A percentile compares a stretch with the other conserved stretches of the same genome.
phyloP scores from a whole-genome alignment of 2,329 filamentous ascomycete species.

The Fusarium mundagurra region DNA sequence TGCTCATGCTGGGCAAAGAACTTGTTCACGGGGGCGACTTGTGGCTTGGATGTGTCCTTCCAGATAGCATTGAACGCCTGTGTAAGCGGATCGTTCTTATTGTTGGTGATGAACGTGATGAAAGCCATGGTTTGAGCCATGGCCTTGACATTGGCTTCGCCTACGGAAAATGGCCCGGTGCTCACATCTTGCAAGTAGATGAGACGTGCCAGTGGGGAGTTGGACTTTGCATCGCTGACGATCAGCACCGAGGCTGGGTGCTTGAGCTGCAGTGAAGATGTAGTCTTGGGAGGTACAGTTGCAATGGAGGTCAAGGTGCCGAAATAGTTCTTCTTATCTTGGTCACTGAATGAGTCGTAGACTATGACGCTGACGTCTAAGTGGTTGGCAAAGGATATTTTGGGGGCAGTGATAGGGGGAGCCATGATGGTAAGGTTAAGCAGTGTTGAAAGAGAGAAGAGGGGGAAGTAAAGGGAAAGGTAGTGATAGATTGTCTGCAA shows the following conservation, averaged over 20 bases:
- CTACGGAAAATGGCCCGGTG: neutral
- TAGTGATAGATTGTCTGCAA: neutral
- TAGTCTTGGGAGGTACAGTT: neutral
- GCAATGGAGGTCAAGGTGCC: neutral
- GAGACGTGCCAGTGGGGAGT: neutral
- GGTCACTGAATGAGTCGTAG: neutral
- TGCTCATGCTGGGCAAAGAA: neutral
- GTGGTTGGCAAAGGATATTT: neutral
- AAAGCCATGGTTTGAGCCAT: neutral
- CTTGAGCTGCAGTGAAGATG: neutral
- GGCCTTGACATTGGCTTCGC: neutral
- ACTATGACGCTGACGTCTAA: neutral
- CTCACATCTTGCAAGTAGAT: neutral
- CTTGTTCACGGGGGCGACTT: neutral
- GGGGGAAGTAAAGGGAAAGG: fast-evolving
- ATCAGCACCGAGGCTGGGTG: neutral
- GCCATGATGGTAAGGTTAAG: neutral
- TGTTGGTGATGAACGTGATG: neutral
- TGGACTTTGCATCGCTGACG: neutral
- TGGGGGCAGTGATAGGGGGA: neutral
- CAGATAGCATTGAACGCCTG: neutral
- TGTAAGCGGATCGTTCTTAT: neutral
- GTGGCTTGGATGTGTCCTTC: neutral
- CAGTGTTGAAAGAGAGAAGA: neutral
- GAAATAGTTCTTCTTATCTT: constrained; percentile 3